phyloP scores from a whole-genome alignment of 2,329 filamentous ascomycete genomes.

The Colletotrichum ledebouriae region DNA sequence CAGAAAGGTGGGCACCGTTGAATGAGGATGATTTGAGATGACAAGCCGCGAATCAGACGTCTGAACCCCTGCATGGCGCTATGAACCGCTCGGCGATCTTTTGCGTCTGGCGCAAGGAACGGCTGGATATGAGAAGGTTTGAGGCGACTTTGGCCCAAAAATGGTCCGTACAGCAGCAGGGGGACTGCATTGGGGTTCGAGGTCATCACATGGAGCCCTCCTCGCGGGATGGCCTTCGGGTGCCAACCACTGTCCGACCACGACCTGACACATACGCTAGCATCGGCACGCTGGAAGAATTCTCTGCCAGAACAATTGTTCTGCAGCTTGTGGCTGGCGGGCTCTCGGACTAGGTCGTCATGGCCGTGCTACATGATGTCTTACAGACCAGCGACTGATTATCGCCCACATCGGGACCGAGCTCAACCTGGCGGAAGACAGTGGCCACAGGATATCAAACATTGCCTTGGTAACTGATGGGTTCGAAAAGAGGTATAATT shows the following conservation, averaged over 20 bases:
- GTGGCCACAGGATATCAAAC: slow-evolving; percentile 1
- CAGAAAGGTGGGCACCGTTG: background rate
- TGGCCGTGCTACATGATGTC: slow-evolving; percentile 32
- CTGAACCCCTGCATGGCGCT: slow-evolving; percentile 31
- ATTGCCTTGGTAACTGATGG: background rate
- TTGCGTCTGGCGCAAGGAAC: slow-evolving; percentile 7
- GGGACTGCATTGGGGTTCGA: slow-evolving; percentile 7
- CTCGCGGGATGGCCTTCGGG: slow-evolving; percentile 22
- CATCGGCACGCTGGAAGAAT: background rate
- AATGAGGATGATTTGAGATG: slow-evolving; percentile 23
- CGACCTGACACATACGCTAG: slow-evolving; percentile 23
- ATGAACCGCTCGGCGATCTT: slow-evolving; percentile 17
- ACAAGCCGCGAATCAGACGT: slow-evolving; percentile 13
- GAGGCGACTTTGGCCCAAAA: slow-evolving; percentile 9
- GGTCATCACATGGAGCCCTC: slow-evolving; percentile 3
- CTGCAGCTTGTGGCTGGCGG: background rate
- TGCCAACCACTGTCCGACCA: slow-evolving; percentile 1
- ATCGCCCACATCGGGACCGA: slow-evolving; percentile 20
- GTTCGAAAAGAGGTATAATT: background rate
- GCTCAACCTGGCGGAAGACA: slow-evolving; percentile 1
- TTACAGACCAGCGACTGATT: slow-evolving; percentile 20
- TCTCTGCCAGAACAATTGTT: background rate
- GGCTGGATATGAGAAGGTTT: slow-evolving; percentile 10
- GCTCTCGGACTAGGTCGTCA: slow-evolving; percentile 1
- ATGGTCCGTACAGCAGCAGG: background rate